Evolutionary conservation across 352 stramenopile genomes (phyloP).

Genomic region (Pythium plurisporium): DNA sequence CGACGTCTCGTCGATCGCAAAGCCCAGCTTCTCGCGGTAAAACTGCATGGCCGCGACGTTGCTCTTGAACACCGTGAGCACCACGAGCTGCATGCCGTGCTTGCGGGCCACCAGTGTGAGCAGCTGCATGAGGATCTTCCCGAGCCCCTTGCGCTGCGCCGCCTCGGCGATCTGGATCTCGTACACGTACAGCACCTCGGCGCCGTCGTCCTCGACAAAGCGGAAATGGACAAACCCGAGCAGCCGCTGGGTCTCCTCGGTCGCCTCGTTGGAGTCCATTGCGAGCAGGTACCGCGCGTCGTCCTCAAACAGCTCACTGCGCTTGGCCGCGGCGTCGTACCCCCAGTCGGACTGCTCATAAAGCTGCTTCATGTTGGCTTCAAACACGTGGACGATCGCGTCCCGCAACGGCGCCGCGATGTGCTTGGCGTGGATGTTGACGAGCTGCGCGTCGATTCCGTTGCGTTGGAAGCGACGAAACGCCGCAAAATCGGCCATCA

Average conservation of each 20-base stretch:
- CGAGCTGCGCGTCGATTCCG: constrained; percentile 38
- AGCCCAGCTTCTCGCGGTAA: constrained; percentile 85
- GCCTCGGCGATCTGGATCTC: constrained; percentile 86
- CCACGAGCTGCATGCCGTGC: constrained; percentile 84
- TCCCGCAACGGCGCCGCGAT: constrained; percentile 31
- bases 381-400: constrained; percentile 71
- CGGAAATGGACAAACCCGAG: constrained; percentile 91
- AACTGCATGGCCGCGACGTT: constrained; percentile 88
- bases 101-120: constrained; percentile 76
- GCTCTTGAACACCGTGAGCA: constrained; percentile 93
- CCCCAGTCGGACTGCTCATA: constrained; percentile 90
- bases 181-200: constrained; percentile 91
- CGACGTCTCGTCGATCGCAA: constrained; percentile 88
- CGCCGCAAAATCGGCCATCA: constrained; percentile 55
- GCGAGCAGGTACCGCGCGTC: constrained; percentile 87
- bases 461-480: constrained; percentile 58
- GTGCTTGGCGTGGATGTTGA: constrained; percentile 33
- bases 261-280: neutral
- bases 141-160: constrained; percentile 74
- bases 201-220: constrained; percentile 90
- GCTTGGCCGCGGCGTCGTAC: constrained; percentile 84
- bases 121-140: constrained; percentile 90
- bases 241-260: constrained; percentile 25
- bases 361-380: constrained; percentile 89
- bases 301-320: constrained; percentile 74